Base-by-base conservation (phyloP, 768 basidiomycete species). In the Russula griseocarnosa region DNA sequence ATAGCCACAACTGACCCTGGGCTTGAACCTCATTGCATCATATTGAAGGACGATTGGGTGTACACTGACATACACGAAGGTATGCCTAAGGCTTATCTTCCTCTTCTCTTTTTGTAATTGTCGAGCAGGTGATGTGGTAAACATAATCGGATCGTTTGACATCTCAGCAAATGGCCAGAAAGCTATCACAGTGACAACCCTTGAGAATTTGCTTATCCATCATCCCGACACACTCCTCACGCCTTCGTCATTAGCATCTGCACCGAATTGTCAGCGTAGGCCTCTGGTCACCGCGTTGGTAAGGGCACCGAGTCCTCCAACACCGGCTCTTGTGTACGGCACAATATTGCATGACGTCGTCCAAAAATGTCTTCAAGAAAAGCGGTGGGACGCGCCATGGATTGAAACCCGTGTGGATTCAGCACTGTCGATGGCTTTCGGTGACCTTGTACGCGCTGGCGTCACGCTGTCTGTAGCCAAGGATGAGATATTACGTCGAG, bases 211-310 rank as follows among this genome's bases (percentile, higher is more conserved):
- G 54, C 76, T 98, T 61, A 86, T 98, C 66, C 87, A 88, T 55
- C 94, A 98, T 70, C 96, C 96, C 6, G 96, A 99, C 74, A 76
- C 92, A 52, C 87, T 99, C 47, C 74, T 98, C 54, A 95, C 97
- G 2, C 88, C 94, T 28, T 97, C 96, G 0, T 83, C 91, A 1
- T 84, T 98, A 24, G 87, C 94, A 3, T 89, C 85, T 60, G 86
- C 94, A 0, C 79, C 90, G 1, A 85, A 87, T 69, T 99, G 97
- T 73, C 76, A 84, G 24, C 87, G 97, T 11, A 92, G 88, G 74
- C 92, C 96, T 0, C 79, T 98, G n/a, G 77, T 99, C 34, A 85
- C 84, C 47, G 76, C 79, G 49, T 78, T 87, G 57, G 74, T 88
- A 49, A 84, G 82, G 44, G 81, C 85, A 0, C 76, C 80, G 0